phyloP scores from a whole-genome alignment of 805 yeast species.

The Suhomyces xylopsoci region DNA sequence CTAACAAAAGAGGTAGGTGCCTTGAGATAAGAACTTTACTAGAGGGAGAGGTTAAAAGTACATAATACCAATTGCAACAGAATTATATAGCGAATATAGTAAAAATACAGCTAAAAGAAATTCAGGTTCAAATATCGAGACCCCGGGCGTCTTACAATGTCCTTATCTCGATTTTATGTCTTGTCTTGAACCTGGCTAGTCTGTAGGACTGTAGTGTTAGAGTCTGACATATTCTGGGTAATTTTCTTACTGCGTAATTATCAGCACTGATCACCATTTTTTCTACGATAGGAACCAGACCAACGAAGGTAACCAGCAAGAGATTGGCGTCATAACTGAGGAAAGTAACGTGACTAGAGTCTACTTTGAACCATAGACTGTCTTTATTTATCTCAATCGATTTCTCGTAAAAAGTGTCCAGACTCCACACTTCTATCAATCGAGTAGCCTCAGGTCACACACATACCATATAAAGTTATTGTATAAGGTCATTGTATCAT shows the following conservation, averaged over 20 bases:
- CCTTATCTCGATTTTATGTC: too few relatives aligned
- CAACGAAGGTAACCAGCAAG: slow-evolving; percentile 25
- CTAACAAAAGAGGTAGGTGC: too few relatives aligned
- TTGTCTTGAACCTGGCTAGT: neutral
- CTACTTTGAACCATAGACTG: neutral
- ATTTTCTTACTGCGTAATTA: neutral
- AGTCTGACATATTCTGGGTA: neutral
- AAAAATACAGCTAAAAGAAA: too few relatives aligned
- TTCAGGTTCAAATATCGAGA: neutral
- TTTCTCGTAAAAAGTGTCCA: neutral
- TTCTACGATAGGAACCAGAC: slow-evolving; percentile 2
- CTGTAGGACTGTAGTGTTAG: neutral
- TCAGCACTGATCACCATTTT: slow-evolving; percentile 2
- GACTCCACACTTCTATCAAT: neutral
- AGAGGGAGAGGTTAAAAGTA: neutral
- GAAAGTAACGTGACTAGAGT: slow-evolving; percentile 39
- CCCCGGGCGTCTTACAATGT: neutral
- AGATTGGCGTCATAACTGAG: slow-evolving; percentile 73
- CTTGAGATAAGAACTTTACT: neutral
- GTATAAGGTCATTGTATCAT: neutral
- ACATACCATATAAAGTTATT: too few relatives aligned
- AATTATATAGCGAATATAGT: neutral
- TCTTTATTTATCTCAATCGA: neutral
- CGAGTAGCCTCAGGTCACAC: neutral
- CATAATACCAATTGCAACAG: neutral